Evolutionary conservation across 306 rosid species (phyloP).

Genomic region (Hylodesmum podocarpum): DNA sequence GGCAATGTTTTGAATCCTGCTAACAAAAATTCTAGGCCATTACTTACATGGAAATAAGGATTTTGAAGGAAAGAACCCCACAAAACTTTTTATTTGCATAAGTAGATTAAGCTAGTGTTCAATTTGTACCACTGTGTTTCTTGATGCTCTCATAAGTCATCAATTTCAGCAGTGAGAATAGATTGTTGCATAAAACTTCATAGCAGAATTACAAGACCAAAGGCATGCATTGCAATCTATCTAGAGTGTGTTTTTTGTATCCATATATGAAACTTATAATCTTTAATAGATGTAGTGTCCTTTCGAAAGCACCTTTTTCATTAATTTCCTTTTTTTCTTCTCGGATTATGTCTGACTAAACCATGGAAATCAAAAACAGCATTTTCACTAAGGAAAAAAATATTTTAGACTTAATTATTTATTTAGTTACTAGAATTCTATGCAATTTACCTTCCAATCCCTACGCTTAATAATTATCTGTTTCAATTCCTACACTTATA

Average conservation of each 20-base stretch:
- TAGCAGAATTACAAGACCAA: too few relatives aligned
- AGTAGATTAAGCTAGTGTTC: neutral
- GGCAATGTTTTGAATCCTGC: constrained; percentile 61
- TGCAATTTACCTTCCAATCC: too few relatives aligned
- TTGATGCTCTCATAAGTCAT: neutral
- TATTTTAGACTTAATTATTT: too few relatives aligned
- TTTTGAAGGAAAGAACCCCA: neutral
- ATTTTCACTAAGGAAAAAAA: constrained; percentile 12
- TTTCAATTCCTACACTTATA: too few relatives aligned
- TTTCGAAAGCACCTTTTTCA: neutral
- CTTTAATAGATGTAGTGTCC: neutral
- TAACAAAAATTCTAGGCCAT: constrained; percentile 46
- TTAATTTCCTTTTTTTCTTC: neutral
- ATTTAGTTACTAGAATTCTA: too few relatives aligned
- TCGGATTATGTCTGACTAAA: neutral
- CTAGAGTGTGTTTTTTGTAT: neutral
- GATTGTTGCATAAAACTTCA: neutral
- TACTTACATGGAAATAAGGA: constrained; percentile 67
- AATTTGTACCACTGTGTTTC: neutral
- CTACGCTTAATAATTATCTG: too few relatives aligned
- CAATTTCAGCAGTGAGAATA: neutral
- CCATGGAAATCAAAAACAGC: constrained; percentile 7
- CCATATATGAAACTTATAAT: neutral
- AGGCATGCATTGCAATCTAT: neutral
- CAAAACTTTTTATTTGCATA: constrained; percentile 1